A percentile compares a stretch with the other conserved stretches of the same genome.
phyloP scores from a whole-genome alignment of 2,329 filamentous ascomycete genomes.

The Ophiostoma populinum region DNA sequence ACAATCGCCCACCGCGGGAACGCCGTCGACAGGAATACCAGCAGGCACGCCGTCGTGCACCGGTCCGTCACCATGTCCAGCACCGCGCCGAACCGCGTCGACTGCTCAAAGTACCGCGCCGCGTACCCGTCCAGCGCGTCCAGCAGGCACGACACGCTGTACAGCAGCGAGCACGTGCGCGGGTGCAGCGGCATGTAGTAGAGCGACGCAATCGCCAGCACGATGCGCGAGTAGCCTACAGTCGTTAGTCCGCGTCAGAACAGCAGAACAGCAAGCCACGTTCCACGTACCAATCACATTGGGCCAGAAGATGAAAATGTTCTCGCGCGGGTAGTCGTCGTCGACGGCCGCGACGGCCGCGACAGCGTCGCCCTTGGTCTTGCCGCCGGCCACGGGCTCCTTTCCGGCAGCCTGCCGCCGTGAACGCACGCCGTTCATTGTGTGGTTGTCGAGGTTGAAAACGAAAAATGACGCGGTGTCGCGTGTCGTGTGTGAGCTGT shows the following conservation, averaged over 20 bases:
- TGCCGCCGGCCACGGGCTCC: conserved; percentile 11
- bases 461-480: background rate
- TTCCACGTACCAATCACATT: conserved; percentile 53
- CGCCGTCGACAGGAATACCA: conserved; percentile 86
- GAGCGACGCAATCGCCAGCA: conserved; percentile 74
- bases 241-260: background rate
- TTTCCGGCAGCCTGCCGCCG: conserved; percentile 14
- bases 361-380: conserved; percentile 11
- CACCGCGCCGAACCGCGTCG: conserved; percentile 87
- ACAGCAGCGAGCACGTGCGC: conserved; percentile 81
- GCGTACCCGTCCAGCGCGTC: conserved; percentile 90
- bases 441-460: background rate
- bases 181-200: conserved; percentile 99
- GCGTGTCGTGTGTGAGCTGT: background rate
- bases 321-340: conserved; percentile 32
- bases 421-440: conserved; percentile 16
- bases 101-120: conserved; percentile 78
- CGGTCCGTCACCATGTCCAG: conserved; percentile 98
- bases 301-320: conserved; percentile 68
- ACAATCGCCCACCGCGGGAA: conserved; percentile 88
- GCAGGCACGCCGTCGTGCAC: conserved; percentile 85
- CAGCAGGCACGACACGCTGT: conserved; percentile 85
- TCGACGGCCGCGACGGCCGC: conserved; percentile 16
- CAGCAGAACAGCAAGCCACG: background rate
- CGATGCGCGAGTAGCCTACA: conserved; percentile 57